phyloP scores from a whole-genome alignment of 2,329 filamentous ascomycete genomes.

The Albophoma yamanashiensis region DNA sequence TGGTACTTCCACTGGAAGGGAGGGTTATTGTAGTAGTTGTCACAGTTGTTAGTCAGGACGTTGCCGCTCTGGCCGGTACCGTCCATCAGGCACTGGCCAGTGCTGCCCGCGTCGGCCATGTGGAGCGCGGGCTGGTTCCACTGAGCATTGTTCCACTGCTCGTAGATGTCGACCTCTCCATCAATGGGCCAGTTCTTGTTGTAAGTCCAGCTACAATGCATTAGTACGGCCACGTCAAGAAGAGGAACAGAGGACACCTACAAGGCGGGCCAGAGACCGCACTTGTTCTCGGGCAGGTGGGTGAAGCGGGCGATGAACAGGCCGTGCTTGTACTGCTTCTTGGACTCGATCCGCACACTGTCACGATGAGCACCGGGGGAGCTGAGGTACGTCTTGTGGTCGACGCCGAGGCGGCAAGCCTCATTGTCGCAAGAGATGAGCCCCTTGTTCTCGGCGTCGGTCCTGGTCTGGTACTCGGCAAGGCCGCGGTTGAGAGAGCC shows the following conservation, averaged over 20 bases:
- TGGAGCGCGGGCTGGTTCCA: slow-evolving; percentile 50
- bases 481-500: slow-evolving; percentile 55
- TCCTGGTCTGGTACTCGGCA: slow-evolving; percentile 39
- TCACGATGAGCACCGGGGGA: slow-evolving; percentile 25
- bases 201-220: slow-evolving; percentile 30
- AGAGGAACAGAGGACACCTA: slow-evolving; percentile 18
- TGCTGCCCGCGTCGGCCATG: slow-evolving; percentile 24
- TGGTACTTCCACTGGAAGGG: slow-evolving; percentile 22
- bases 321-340: slow-evolving; percentile 49
- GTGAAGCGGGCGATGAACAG: slow-evolving; percentile 59
- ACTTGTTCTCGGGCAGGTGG: slow-evolving; percentile 55
- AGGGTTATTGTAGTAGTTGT: slow-evolving; percentile 23
- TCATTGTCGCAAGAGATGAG: slow-evolving; percentile 19
- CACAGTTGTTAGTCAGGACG: slow-evolving; percentile 26
- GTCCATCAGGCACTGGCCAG: slow-evolving; percentile 25
- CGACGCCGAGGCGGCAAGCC: slow-evolving; percentile 27
- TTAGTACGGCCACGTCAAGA: background rate
- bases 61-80: slow-evolving; percentile 16
- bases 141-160: slow-evolving; percentile 48
- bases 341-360: slow-evolving; percentile 57
- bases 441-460: slow-evolving; percentile 21
- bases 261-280: slow-evolving; percentile 65
- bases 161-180: slow-evolving; percentile 60
- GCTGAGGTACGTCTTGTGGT: slow-evolving; percentile 16
- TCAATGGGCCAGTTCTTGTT: slow-evolving; percentile 45